phyloP scores from a whole-genome alignment of 495 filamentous ascomycete species.

The Neurospora sp. region DNA sequence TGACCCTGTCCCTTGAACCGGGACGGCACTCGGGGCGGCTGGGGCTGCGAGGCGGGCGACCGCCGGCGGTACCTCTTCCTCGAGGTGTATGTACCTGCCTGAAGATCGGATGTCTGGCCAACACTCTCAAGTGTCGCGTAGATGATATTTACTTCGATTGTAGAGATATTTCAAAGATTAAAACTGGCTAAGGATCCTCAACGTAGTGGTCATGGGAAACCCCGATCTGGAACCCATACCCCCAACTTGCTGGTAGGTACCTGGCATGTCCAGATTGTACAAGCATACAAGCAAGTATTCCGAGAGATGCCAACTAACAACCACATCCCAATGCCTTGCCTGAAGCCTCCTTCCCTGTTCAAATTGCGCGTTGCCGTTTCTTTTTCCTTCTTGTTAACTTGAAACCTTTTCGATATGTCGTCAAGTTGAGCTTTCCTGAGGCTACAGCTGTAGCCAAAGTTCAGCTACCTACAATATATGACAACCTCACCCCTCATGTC shows the following conservation, averaged over 20 bases:
- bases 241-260: not conserved
- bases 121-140: not conserved
- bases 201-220: not conserved
- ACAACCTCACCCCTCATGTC: not conserved
- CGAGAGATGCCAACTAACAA: not conserved
- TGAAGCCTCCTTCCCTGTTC: not conserved
- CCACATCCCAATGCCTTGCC: not conserved
- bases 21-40: not conserved
- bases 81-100: not conserved
- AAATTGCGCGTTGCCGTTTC: not conserved
- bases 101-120: not conserved
- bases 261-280: not conserved
- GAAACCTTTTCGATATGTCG: not conserved
- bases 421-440: not conserved
- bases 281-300: not conserved
- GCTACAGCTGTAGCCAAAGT: not conserved
- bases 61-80: not conserved
- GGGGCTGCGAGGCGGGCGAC: not conserved
- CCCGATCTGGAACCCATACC: not conserved
- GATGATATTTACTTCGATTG: not conserved
- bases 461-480: not conserved
- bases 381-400: not conserved
- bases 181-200: too few species aligned
- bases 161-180: not conserved
- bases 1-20: not conserved